Conservation (phyloP, 2,329 filamentous ascomycete species). For the Hymenoscyphus repandus region DNA sequence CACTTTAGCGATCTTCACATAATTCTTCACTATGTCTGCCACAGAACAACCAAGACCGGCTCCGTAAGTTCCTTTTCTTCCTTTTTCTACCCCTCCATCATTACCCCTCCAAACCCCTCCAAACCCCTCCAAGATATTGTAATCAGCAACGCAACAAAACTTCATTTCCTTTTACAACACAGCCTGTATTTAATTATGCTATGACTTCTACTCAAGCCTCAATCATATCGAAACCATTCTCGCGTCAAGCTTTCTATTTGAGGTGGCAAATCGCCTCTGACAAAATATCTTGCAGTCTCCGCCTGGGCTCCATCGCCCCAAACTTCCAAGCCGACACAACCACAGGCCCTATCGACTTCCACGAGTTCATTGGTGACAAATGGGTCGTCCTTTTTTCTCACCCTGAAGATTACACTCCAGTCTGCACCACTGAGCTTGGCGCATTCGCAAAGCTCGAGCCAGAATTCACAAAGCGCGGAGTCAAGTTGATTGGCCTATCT, state of each 20-base stretch:
- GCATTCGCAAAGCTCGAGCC: constrained; percentile 85
- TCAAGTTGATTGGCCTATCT: constrained; percentile 86
- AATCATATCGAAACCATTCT: not conserved
- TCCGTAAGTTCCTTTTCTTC: constrained; percentile 12
- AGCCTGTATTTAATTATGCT: not conserved
- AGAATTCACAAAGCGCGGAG: constrained; percentile 80
- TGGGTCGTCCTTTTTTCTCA: constrained; percentile 84
- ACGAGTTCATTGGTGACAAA: constrained; percentile 71
- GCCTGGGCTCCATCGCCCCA: constrained; percentile 63
- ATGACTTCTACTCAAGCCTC: not conserved
- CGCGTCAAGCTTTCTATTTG: not conserved
- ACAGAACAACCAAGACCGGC: constrained; percentile 14
- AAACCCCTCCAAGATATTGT: not conserved
- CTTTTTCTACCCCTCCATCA: not conserved
- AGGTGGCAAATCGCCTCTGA: not conserved
- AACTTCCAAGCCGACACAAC: constrained; percentile 84
- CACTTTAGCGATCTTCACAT: not conserved
- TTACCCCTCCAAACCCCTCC: constrained; percentile 2
- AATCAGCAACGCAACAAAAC: not conserved
- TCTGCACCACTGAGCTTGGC: constrained; percentile 93
- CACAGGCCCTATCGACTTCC: constrained; percentile 72
- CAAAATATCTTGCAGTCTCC: constrained; percentile 41
- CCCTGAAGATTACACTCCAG: constrained; percentile 87
- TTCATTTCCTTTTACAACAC: not conserved
- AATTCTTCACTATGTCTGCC: constrained; percentile 9